Conservation (phyloP, 2,329 filamentous ascomycete genomes). For the Epichloe elymi region DNA sequence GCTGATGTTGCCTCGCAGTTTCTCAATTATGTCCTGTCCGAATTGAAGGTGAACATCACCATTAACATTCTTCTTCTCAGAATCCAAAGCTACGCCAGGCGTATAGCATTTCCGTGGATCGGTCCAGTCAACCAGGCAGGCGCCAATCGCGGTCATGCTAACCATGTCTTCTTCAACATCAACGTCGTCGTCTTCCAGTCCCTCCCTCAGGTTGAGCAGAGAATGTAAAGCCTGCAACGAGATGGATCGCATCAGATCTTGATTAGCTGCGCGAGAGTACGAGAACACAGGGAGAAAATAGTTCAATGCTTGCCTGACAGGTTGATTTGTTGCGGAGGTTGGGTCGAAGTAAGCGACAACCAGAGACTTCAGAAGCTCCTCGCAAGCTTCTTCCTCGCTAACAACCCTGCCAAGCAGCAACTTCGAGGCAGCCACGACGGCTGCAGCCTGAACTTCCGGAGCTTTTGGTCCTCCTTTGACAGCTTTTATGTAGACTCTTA, state of each 20-base stretch:
- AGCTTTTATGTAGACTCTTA: conserved; percentile 77
- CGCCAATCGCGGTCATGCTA: conserved; percentile 61
- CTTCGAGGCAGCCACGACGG: conserved; percentile 72
- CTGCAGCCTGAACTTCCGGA: conserved; percentile 65
- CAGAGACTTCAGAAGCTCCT: conserved; percentile 71
- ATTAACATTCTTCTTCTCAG: conserved; percentile 50
- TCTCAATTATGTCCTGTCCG: conserved; percentile 64
- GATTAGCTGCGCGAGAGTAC: conserved; percentile 72
- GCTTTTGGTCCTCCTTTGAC: conserved; percentile 58
- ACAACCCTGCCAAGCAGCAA: conserved; percentile 71
- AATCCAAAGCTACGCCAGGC: conserved; percentile 35
- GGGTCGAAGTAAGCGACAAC: conserved; percentile 85
- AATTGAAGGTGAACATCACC: conserved; percentile 72
- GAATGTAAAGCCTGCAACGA: conserved; percentile 63
- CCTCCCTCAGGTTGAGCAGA: conserved; percentile 59
- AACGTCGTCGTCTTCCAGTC: conserved; percentile 60
- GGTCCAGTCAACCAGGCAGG: conserved; percentile 87
- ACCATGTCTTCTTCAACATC: conserved; percentile 70
- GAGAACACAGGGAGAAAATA: conserved; percentile 95
- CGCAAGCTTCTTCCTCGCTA: conserved; percentile 50
- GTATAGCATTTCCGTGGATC: conserved; percentile 70
- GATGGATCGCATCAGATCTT: conserved; percentile 64
- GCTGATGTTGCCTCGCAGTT: conserved; percentile 50
- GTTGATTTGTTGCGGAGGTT: conserved; percentile 64
- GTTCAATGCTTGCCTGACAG: conserved; percentile 71